A percentile compares a stretch with the other conserved stretches of the same genome.
phyloP scores from a whole-genome alignment of 2,329 filamentous ascomycete genomes.

The Fusarium sp. region DNA sequence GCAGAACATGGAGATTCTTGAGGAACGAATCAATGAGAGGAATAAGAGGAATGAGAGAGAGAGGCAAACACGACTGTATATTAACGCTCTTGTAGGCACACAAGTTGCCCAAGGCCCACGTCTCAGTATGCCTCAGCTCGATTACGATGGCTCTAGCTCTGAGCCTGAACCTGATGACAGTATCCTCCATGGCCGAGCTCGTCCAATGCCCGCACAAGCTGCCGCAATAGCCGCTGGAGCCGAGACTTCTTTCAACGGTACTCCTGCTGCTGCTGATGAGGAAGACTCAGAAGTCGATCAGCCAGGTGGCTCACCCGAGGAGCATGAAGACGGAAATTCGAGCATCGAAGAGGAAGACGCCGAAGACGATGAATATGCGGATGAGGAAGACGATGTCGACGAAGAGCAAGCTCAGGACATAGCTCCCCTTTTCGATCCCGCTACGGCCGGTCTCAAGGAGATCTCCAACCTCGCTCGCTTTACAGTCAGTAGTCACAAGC shows the following conservation, averaged over 20 bases:
- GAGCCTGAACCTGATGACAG: conserved; percentile 52
- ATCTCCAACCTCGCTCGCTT: conserved; percentile 87
- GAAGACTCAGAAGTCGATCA: background rate
- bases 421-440: conserved; percentile 63
- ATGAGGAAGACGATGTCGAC: conserved; percentile 21
- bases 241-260: conserved; percentile 47
- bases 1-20: conserved; percentile 23
- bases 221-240: conserved; percentile 43
- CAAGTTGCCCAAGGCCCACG: conserved; percentile 45
- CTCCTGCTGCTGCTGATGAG: conserved; percentile 38
- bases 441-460: conserved; percentile 74
- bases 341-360: conserved; percentile 50
- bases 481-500: conserved; percentile 85
- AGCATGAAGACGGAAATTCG: conserved; percentile 50
- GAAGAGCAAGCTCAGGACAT: conserved; percentile 46
- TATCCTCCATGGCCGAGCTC: conserved; percentile 49
- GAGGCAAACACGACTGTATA: background rate
- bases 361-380: conserved; percentile 40
- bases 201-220: conserved; percentile 29
- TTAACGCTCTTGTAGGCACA: conserved; percentile 46
- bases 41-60: background rate
- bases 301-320: conserved; percentile 47
- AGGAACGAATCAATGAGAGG: background rate
- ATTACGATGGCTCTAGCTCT: conserved; percentile 53
- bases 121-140: conserved; percentile 53